Evolutionary conservation across 208 protist genomes (phyloP).

Genomic region (Leptomonas seymouri): DNA sequence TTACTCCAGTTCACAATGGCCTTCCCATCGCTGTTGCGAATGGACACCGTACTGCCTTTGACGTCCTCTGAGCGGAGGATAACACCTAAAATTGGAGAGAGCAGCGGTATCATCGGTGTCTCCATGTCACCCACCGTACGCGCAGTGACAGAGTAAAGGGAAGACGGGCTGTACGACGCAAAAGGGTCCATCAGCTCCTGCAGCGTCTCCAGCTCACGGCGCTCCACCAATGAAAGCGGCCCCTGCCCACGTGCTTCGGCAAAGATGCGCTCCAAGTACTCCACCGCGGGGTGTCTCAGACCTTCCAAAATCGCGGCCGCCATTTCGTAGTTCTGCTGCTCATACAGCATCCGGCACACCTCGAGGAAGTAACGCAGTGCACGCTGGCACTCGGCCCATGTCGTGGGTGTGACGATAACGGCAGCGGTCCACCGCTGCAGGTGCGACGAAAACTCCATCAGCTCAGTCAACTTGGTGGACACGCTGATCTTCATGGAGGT

Average conservation of each 20-base stretch:
- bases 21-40: slow-evolving; percentile 45
- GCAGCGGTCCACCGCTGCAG: slow-evolving; percentile 56
- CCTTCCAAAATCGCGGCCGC: slow-evolving; percentile 57
- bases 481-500: slow-evolving; percentile 35
- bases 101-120: slow-evolving; percentile 61
- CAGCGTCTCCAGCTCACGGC: slow-evolving; percentile 43
- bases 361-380: slow-evolving; percentile 43
- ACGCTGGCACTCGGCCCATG: slow-evolving; percentile 46
- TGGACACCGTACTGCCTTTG: slow-evolving; percentile 35
- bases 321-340: slow-evolving; percentile 75
- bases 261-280: slow-evolving; percentile 32
- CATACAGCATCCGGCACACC: slow-evolving; percentile 61
- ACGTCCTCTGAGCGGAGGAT: slow-evolving; percentile 52
- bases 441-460: slow-evolving; percentile 50
- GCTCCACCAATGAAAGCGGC: slow-evolving; percentile 38
- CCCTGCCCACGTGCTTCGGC: slow-evolving; percentile 29
- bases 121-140: slow-evolving; percentile 58
- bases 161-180: slow-evolving; percentile 66
- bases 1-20: slow-evolving; percentile 68
- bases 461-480: slow-evolving; percentile 37
- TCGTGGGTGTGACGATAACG: slow-evolving; percentile 43
- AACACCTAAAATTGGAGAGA: slow-evolving; percentile 60
- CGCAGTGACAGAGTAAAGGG: slow-evolving; percentile 50
- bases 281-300: slow-evolving; percentile 56
- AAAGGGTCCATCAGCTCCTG: slow-evolving; percentile 72